Base-by-base conservation (phyloP, 768 basidiomycete genomes). In the Gloeostereum incarnatum region DNA sequence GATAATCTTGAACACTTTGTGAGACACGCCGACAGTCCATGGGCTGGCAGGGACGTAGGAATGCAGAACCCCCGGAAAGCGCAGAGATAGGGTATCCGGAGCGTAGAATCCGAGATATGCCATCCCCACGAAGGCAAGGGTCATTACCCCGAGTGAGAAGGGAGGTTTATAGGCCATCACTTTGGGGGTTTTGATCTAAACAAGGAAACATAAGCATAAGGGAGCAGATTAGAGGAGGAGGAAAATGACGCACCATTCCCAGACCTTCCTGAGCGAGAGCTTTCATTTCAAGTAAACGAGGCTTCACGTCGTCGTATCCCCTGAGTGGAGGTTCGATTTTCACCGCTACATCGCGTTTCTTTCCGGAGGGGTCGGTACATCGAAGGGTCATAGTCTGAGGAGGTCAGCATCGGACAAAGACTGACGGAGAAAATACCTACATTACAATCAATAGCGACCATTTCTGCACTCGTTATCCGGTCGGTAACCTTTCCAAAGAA, bases 281-380 rank as follows among this genome's bases (percentile, higher is more conserved):
- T 51, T 86, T 88, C 87, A 89, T 90, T 39, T 74, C 66, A 16
- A 89, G 58, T 17, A 90, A 54, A 6, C 87, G 74, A 2, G 84
- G 83, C 50, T 87, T 88, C 18, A 90, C 85, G 24, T 87, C 86
- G 1, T 85, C 81, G 49, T 89, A 89, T 0, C 80, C 77, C 3
- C 61, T 48, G 21, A 91, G 61, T 2, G 81, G 84, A 0, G 88
- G 88, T 16, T 83, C 73, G 33, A 91, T 76, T 4, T 61, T 55
- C 14, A 90, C 68, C 3, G 51, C 55, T 1, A 80, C 72, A 6
- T 63, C 64, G 45, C 72, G 69, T 44, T 60, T 65, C 6, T 58
- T 51, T 1, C 69, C 67, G 17, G 54, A 51, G 48, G 75, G 75
- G 34, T 76, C 53, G 6, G 68, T 68, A 55, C 84, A 89, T 3